Conservation (phyloP, 2,329 filamentous ascomycete species). For the Kalaharituber pfeilii region DNA sequence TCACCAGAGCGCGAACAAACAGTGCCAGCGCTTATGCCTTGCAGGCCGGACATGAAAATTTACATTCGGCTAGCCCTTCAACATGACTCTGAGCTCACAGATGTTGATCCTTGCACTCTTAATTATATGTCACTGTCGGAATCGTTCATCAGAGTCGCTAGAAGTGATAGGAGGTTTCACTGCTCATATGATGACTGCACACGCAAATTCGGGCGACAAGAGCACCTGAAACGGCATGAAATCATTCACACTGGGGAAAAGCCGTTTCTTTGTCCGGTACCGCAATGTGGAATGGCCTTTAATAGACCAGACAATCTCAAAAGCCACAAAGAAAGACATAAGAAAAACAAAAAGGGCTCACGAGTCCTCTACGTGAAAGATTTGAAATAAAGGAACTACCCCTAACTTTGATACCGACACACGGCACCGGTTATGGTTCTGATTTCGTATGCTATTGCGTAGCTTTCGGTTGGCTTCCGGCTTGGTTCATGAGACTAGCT, state of each 20-base stretch:
- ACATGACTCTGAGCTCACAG: not conserved
- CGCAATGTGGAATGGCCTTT: constrained; percentile 18
- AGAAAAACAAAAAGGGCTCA: constrained; percentile 12
- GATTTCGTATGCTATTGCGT: too few relatives aligned
- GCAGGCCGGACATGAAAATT: not conserved
- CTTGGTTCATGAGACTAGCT: too few relatives aligned
- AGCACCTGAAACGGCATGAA: constrained; percentile 21
- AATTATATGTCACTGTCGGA: too few relatives aligned
- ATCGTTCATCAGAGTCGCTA: constrained; percentile 3
- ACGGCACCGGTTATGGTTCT: not conserved
- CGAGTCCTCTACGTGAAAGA: not conserved
- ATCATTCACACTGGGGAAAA: constrained; percentile 20
- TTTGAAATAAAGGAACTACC: not conserved
- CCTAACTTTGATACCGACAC: not conserved
- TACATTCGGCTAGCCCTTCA: not conserved
- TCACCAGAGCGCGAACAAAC: not conserved
- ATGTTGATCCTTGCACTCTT: not conserved
- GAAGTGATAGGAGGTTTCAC: constrained; percentile 14
- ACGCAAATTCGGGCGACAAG: constrained; percentile 19
- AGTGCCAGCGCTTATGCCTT: not conserved
- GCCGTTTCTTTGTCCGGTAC: constrained; percentile 16
- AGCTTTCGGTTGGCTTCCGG: too few relatives aligned
- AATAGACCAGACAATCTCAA: constrained; percentile 20
- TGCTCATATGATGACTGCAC: constrained; percentile 15
- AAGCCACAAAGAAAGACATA: constrained; percentile 19